phyloP scores from a whole-genome alignment of 1,284 basidiomycete species.

The Amylostereum chailletii region DNA sequence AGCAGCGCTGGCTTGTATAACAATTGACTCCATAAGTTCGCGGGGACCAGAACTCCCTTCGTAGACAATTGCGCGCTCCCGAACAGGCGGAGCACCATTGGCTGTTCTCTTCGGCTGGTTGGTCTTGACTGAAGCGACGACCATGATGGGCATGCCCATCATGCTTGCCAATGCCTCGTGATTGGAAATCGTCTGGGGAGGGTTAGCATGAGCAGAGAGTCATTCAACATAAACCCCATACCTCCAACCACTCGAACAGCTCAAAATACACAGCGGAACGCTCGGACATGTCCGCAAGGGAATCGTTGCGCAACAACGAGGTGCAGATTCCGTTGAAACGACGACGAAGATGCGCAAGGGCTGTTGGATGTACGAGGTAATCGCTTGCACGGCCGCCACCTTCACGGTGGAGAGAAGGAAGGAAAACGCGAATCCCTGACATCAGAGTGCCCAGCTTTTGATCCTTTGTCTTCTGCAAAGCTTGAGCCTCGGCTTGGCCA shows the following conservation, averaged over 20 bases:
- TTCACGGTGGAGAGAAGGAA: slow-evolving; percentile 68
- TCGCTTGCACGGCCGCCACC: slow-evolving; percentile 74
- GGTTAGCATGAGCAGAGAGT: slow-evolving; percentile 1
- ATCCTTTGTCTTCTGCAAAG: slow-evolving; percentile 65
- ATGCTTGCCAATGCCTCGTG: slow-evolving; percentile 87
- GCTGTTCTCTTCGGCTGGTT: slow-evolving; percentile 42
- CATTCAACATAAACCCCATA: slow-evolving; percentile 23
- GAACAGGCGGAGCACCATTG: slow-evolving; percentile 38
- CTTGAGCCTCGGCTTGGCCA: slow-evolving; percentile 69
- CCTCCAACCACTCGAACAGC: slow-evolving; percentile 86
- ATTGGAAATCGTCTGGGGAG: slow-evolving; percentile 64
- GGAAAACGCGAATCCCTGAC: slow-evolving; percentile 61
- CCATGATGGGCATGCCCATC: slow-evolving; percentile 96
- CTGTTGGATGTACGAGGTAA: slow-evolving; percentile 81
- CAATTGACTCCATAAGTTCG: slow-evolving; percentile 81
- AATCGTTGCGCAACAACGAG: slow-evolving; percentile 81
- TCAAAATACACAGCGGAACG: slow-evolving; percentile 82
- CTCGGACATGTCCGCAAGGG: slow-evolving; percentile 86
- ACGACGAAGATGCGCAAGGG: slow-evolving; percentile 80
- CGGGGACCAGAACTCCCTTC: slow-evolving; percentile 84
- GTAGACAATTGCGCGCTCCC: slow-evolving; percentile 76
- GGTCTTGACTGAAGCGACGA: slow-evolving; percentile 58
- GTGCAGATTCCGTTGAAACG: slow-evolving; percentile 83
- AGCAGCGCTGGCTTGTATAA: slow-evolving; percentile 83
- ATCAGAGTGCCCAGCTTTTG: slow-evolving; percentile 62